These are phyloP conservation scores for Epichloe brachyelytri DNA, from an alignment of 2,329 filamentous ascomycete species.

Conservation along the genomic window DNA sequence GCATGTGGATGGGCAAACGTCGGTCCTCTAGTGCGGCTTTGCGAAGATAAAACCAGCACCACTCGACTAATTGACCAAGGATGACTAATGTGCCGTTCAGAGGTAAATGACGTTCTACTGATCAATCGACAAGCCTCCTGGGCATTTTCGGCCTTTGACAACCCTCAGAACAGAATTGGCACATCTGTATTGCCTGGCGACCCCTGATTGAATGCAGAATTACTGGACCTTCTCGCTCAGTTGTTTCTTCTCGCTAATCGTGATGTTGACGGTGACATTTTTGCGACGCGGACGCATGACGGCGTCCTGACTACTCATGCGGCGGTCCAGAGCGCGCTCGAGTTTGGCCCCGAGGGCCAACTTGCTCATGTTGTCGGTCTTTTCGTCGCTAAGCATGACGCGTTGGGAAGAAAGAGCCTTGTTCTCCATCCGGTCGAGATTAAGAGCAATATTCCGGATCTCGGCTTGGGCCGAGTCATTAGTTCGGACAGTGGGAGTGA, in stretches of 20 bases:
- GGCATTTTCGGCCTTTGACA: not conserved
- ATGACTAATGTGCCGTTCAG: not conserved
- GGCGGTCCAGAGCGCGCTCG: conserved; percentile 70
- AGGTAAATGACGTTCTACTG: not conserved
- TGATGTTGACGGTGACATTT: conserved; percentile 14
- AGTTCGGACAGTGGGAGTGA: conserved; percentile 44
- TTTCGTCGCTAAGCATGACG: conserved; percentile 57
- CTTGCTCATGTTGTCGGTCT: conserved; percentile 71
- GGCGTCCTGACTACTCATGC: conserved; percentile 83
- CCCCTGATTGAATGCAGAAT: not conserved
- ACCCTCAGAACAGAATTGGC: not conserved
- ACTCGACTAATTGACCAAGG: not conserved
- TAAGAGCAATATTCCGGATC: conserved; percentile 59
- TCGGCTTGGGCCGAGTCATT: conserved; percentile 43
- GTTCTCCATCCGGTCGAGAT: conserved; percentile 80
- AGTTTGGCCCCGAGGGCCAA: conserved; percentile 82
- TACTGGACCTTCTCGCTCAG: conserved; percentile 21
- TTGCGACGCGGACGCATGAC: conserved; percentile 52
- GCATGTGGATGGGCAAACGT: not conserved
- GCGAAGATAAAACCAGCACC: not conserved
- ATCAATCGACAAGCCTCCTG: not conserved
- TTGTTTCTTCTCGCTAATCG: conserved; percentile 23
- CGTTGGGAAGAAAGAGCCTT: conserved; percentile 73
- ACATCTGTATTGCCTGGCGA: not conserved
- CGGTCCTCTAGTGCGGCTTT: not conserved